Evolutionary conservation across 23 red algal genomes (phyloP), one percentile per base, ranked within the genome.

Genomic region (Gracilaria caudata): DNA sequence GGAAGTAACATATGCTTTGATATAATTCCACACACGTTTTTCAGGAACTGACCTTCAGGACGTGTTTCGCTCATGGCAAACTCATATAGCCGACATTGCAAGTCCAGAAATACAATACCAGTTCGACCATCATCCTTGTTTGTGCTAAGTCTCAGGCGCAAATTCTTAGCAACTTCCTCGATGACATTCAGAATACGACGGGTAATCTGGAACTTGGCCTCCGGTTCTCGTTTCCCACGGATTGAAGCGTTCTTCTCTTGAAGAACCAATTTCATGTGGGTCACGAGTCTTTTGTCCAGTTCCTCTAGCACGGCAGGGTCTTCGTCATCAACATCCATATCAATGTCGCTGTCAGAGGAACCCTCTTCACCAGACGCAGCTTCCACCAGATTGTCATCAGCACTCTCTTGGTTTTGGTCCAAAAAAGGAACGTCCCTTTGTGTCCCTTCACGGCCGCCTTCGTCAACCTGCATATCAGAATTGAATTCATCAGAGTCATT

Each of bases 311-410:
- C 86, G 21, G 37, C 63, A 47, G 86, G 86, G 36, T 90, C 86
- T 35, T 90, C 86, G 5, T 80, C 75, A 36, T 90, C 86, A 70
- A 90, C 51, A 36, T 90, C 86, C 39, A 79, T 90, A 34, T 80
- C 73, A 29, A 78, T 63, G 5, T 36, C 37, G 1, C 60, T 72
- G 34, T 68, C 41, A 14, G 68, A 68, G 16, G 39, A 41, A 24
- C 59, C 65, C 19, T 38, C 32, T 26, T 78, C 43, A 7, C 36
- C 68, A 41, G 51, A n/a, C 11, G 59, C 30, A 28, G 3, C 5
- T 60, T 60, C 57, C 23, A 11, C 25, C 2, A 23, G 57, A 0
- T 60, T 28, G 2, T 4, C 23, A 34, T 32, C 58, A 17, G 49
- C 8, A 49, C 24, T 19, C 13, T 59, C 53, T 25, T 34, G 35